phyloP scores from a whole-genome alignment of 441 rosid genomes.

The Adansonia rubrostipa region DNA sequence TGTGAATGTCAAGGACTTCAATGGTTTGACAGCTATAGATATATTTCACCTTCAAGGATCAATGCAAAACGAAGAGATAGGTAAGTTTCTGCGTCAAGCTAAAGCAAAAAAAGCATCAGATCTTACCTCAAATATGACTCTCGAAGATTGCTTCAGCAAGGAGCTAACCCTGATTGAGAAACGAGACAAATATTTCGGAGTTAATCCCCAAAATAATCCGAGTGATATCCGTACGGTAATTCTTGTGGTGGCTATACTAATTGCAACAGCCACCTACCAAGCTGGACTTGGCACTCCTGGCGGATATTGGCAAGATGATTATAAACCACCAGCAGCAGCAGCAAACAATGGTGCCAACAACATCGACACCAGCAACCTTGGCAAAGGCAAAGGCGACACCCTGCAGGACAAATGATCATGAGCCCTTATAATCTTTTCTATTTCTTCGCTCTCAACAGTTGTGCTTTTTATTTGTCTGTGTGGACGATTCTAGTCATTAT shows the following conservation, averaged over 20 bases:
- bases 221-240: conserved; percentile 21
- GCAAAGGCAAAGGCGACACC: background rate
- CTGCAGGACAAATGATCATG: conserved; percentile 31
- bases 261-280: conserved; percentile 42
- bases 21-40: conserved; percentile 38
- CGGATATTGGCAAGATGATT: conserved; percentile 40
- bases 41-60: conserved; percentile 23
- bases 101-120: conserved; percentile 22
- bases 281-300: conserved; percentile 39
- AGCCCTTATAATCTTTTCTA: background rate
- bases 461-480: conserved; percentile 30
- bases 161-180: conserved; percentile 20
- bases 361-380: background rate
- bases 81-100: conserved; percentile 17
- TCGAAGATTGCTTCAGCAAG: conserved; percentile 16
- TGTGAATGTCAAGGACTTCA: conserved; percentile 26
- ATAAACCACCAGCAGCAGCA: background rate
- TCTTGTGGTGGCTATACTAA: conserved; percentile 34
- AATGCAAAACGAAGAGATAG: conserved; percentile 11
- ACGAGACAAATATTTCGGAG: conserved; percentile 25
- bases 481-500: conserved; percentile 27
- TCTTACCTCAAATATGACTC: conserved; percentile 19
- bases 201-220: background rate
- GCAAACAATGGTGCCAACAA: background rate
- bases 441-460: conserved; percentile 25